phyloP scores from a whole-genome alignment of 768 basidiomycete species.

The Sporobolomyces pararoseus region DNA sequence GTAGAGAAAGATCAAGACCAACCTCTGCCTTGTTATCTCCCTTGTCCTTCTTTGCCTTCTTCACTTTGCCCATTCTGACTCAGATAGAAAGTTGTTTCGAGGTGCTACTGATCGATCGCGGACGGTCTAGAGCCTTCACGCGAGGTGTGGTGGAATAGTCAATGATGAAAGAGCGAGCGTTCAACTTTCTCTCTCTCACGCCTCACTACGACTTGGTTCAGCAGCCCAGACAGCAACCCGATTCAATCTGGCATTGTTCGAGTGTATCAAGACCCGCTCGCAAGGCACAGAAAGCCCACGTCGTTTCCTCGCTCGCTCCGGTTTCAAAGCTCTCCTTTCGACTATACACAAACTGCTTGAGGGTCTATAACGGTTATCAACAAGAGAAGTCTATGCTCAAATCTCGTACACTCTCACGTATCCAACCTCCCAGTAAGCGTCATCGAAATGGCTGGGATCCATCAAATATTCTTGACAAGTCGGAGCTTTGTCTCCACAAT shows the following conservation, averaged over 20 bases:
- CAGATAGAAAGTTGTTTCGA: neutral
- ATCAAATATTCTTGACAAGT: constrained; percentile 20
- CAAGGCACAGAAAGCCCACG: no score
- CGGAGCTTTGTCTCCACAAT: constrained; percentile 4
- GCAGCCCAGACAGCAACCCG: no score
- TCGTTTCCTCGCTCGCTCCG: no score
- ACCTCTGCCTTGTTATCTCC: constrained; percentile 51
- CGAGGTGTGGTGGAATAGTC: neutral
- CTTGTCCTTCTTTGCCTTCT: constrained; percentile 35
- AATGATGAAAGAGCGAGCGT: neutral
- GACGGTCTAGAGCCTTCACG: neutral
- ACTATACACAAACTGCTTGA: no score
- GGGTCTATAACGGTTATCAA: no score
- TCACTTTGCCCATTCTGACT: constrained; percentile 23
- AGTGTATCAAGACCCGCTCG: no score
- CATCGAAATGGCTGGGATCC: constrained; percentile 15
- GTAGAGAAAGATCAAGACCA: neutral
- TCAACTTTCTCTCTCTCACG: no score
- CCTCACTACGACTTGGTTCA: no score
- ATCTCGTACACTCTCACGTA: constrained; percentile 28
- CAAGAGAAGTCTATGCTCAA: neutral
- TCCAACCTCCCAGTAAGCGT: constrained; percentile 22
- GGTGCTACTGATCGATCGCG: neutral
- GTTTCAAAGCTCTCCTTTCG: neutral
- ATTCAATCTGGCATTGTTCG: no score